A percentile compares a stretch with the other conserved stretches of the same genome.
phyloP scores from a whole-genome alignment of 352 stramenopile species.

The Globisporangium paroecandrum region DNA sequence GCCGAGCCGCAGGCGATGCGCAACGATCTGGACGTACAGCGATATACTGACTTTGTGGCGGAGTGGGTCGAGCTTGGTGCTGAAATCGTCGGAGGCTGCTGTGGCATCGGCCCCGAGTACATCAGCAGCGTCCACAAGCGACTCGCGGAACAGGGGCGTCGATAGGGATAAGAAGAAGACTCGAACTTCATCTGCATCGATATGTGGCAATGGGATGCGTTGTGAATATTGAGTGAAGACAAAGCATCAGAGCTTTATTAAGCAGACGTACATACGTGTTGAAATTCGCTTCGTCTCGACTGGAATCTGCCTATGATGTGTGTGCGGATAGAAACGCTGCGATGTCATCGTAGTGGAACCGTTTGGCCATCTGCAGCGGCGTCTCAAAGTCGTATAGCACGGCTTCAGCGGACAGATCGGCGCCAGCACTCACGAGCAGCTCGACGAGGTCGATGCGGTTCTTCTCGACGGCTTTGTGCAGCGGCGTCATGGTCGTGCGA shows the following conservation, averaged over 20 bases:
- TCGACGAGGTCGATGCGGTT: slow-evolving; percentile 47
- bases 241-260: neutral
- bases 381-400: slow-evolving; percentile 63
- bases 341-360: slow-evolving; percentile 52
- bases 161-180: neutral
- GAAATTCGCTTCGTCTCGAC: neutral
- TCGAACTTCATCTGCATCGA: neutral
- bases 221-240: neutral
- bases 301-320: neutral
- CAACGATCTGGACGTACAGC: slow-evolving; percentile 63
- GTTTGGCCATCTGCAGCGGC: slow-evolving; percentile 52
- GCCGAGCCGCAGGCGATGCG: slow-evolving; percentile 78
- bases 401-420: slow-evolving; percentile 33
- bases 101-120: slow-evolving; percentile 85
- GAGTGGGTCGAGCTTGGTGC: slow-evolving; percentile 59
- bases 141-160: neutral
- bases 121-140: slow-evolving; percentile 56
- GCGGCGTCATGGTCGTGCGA: slow-evolving; percentile 57
- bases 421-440: slow-evolving; percentile 38
- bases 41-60: slow-evolving; percentile 71
- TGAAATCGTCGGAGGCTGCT: slow-evolving; percentile 88
- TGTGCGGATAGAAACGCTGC: slow-evolving; percentile 19
- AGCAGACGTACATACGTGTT: neutral
- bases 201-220: neutral
- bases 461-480: slow-evolving; percentile 69